Evolutionary conservation across 2,329 filamentous ascomycete genomes (phyloP).

Genomic region (Colletotrichum godetiae): DNA sequence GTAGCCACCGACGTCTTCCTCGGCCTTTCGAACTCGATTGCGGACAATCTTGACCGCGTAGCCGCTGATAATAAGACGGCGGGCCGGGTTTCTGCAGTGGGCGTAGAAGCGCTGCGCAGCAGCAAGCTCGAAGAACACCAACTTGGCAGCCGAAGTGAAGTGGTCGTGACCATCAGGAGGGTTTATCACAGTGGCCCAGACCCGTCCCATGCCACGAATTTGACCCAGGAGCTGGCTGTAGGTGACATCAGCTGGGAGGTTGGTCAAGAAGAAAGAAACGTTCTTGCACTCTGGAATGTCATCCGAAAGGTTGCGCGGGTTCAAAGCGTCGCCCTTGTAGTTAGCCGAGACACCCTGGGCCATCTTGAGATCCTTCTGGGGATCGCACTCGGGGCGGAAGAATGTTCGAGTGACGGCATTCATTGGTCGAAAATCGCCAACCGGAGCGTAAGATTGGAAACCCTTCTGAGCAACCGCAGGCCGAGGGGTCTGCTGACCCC

Average conservation of each 20-base stretch:
- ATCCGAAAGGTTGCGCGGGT: constrained; percentile 52
- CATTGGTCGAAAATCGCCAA: constrained; percentile 18
- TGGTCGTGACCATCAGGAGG: constrained; percentile 52
- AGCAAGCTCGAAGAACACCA: constrained; percentile 59
- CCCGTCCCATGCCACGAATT: constrained; percentile 59
- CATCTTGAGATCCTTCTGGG: constrained; percentile 16
- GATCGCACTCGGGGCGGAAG: not conserved
- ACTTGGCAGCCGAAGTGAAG: constrained; percentile 56
- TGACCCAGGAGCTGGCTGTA: constrained; percentile 55
- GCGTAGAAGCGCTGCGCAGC: constrained; percentile 50
- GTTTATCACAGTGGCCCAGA: constrained; percentile 65
- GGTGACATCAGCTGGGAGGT: constrained; percentile 57
- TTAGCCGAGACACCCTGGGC: constrained; percentile 43
- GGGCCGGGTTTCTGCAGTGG: constrained; percentile 33
- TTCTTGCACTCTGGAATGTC: constrained; percentile 54
- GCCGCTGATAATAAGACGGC: constrained; percentile 50
- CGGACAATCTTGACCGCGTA: constrained; percentile 51
- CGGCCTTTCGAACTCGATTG: constrained; percentile 60
- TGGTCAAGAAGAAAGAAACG: constrained; percentile 64
- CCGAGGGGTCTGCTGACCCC: not conserved
- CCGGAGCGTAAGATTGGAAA: not conserved
- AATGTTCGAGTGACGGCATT: constrained; percentile 11
- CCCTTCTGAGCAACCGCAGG: not conserved
- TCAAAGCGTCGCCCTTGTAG: constrained; percentile 52
- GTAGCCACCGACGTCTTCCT: constrained; percentile 39